Base-by-base conservation (phyloP, 2,329 filamentous ascomycete species). In the Clarireedia monteithiana region DNA sequence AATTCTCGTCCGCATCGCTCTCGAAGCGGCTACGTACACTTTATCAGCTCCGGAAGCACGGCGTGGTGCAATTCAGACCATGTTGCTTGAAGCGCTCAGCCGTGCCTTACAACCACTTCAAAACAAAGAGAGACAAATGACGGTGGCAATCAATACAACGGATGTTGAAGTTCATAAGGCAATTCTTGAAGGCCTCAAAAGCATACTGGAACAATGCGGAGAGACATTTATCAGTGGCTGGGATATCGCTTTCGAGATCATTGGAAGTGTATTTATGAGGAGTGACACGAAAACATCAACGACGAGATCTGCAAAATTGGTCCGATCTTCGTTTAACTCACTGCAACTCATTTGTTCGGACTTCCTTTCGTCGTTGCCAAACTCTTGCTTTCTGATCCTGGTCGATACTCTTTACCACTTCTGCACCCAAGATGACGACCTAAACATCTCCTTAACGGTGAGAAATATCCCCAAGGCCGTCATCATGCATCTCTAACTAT, bases 311-410 rank as follows among this genome's bases (percentile, higher is more conserved):
- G 78, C 84, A 46, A 86, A 85, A 61, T 79, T 97, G 23, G 88
- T 96, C 51, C 82, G 91, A 59, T 86, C 89, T 15, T 88, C 92
- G 0, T 99, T 99, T 69, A 87, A 83, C 61, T 95, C 91, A 2
- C 76, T 95, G 12, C 90, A 97, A 69, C 82, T 99, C 3, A 87
- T 99, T 47, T 95, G 91, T 70, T 96, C 94, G 0, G 94, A 99
- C 70, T 99, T 99, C 66, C 73, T 99, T 36, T 79, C 84, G 14
- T 84, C 88, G 6, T 78, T 85, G 56, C 88, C 82, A 47, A 83
- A 82, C 68, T 81, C 76, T 50, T 96, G 81, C 74, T 89, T 86
- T 70, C 78, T 85, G 58, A 82, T 85, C 57, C 79, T 99, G 15
- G 84, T 97, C 59, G 88, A 95, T 72, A 90, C 91, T 10, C 80